These are phyloP conservation scores for Claviceps humidiphila DNA, from an alignment of 2,329 filamentous ascomycete genomes.

Conservation along the genomic window DNA sequence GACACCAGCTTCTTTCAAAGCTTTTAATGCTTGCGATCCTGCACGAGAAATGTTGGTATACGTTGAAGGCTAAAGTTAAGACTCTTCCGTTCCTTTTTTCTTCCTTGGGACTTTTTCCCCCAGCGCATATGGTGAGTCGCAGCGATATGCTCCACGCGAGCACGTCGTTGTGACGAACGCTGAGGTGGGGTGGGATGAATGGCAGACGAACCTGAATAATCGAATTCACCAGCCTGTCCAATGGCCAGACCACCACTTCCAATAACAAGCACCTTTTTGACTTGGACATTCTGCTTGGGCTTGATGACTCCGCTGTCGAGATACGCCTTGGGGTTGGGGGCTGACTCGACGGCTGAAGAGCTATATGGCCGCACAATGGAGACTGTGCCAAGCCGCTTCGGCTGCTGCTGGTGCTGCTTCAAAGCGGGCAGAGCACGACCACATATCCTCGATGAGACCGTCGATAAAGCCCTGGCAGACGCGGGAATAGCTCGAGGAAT, in stretches of 20 bases:
- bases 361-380: constrained; percentile 29
- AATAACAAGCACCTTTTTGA: constrained; percentile 96
- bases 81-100: background rate
- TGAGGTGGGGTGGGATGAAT: background rate
- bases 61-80: background rate
- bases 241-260: constrained; percentile 91
- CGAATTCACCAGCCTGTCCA: constrained; percentile 95
- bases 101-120: background rate
- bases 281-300: constrained; percentile 65
- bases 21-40: constrained; percentile 95
- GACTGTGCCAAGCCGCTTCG: constrained; percentile 35
- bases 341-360: constrained; percentile 43
- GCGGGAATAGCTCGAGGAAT: constrained; percentile 29
- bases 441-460: constrained; percentile 20
- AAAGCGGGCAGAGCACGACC: constrained; percentile 20
- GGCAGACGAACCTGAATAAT: constrained; percentile 71
- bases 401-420: constrained; percentile 10
- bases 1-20: constrained; percentile 88
- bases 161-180: background rate
- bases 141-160: background rate
- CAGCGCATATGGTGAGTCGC: background rate
- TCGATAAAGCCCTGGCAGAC: constrained; percentile 32
- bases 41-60: constrained; percentile 10
- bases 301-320: constrained; percentile 79
- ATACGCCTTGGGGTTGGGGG: constrained; percentile 76